Percentiles rank a stretch among this genome's conserved stretches.
These are phyloP conservation scores for Skeletonema costatum DNA, from an alignment of 108 stramenopile genomes.

Conservation along the genomic window DNA sequence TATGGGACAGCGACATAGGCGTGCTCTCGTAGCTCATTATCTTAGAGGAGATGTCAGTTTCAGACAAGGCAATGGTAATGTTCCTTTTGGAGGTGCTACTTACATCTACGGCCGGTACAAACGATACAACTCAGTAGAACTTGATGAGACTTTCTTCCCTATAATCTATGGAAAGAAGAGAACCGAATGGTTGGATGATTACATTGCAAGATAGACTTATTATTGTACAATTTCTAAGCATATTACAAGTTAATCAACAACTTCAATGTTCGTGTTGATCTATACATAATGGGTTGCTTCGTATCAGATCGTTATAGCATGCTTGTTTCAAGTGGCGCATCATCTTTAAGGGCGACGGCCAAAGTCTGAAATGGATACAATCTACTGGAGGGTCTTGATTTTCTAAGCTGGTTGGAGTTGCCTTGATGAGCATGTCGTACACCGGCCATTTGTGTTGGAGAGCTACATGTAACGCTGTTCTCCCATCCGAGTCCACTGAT, in stretches of 20 bases:
- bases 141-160: slow-evolving; percentile 51
- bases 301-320: slow-evolving; percentile 34
- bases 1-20: not conserved
- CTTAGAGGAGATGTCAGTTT: slow-evolving; percentile 26
- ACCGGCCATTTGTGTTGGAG: slow-evolving; percentile 42
- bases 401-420: slow-evolving; percentile 24
- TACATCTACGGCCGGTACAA: slow-evolving; percentile 70
- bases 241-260: not conserved
- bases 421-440: slow-evolving; percentile 32
- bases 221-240: not conserved
- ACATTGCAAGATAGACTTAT: not conserved
- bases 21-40: slow-evolving; percentile 42
- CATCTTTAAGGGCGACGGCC: slow-evolving; percentile 2
- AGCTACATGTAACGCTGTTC: slow-evolving; percentile 35
- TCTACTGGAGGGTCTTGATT: slow-evolving; percentile 20
- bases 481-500: slow-evolving; percentile 20
- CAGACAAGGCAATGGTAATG: not conserved
- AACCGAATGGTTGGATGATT: slow-evolving; percentile 19
- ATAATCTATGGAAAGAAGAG: slow-evolving; percentile 4
- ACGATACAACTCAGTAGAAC: not conserved
- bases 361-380: slow-evolving; percentile 47
- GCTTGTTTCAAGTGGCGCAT: slow-evolving; percentile 22
- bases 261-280: not conserved
- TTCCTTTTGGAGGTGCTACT: not conserved
- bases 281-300: slow-evolving; percentile 38